phyloP scores from a whole-genome alignment of 441 rosid species.

The Omphalea diandra region DNA sequence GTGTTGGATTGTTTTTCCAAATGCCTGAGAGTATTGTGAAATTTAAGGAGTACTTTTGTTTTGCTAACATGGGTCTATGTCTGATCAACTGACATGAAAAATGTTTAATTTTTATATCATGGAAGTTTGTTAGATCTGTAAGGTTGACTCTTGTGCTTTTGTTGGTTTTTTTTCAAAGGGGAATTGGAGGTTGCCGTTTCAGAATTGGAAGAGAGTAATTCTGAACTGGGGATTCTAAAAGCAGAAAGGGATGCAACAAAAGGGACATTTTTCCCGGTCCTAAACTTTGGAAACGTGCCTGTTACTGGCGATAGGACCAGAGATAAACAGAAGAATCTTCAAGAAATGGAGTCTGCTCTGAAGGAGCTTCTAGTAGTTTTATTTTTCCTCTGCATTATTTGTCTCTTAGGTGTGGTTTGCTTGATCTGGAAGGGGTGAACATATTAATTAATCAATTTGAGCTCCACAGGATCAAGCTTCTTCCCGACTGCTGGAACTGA shows the following conservation, averaged over 20 bases:
- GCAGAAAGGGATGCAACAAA: slow-evolving; percentile 85
- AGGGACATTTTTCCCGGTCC: slow-evolving; percentile 76
- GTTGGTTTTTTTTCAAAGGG: slow-evolving; percentile 49
- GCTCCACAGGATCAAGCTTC: slow-evolving; percentile 70
- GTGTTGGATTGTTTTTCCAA: neutral
- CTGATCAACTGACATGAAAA: neutral
- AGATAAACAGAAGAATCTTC: slow-evolving; percentile 74
- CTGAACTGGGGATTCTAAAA: slow-evolving; percentile 65
- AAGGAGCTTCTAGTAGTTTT: slow-evolving; percentile 65
- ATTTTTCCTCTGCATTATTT: slow-evolving; percentile 24
- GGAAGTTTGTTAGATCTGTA: slow-evolving; percentile 6
- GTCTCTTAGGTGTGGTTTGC: slow-evolving; percentile 24
- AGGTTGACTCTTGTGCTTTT: slow-evolving; percentile 19
- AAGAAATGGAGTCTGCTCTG: slow-evolving; percentile 72
- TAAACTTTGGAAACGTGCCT: slow-evolving; percentile 65
- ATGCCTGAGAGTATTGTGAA: neutral
- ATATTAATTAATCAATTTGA: slow-evolving; percentile 30
- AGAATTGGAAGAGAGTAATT: slow-evolving; percentile 69
- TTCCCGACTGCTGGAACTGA: slow-evolving; percentile 62
- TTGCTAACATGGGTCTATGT: neutral
- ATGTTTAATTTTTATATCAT: neutral
- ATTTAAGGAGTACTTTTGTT: neutral
- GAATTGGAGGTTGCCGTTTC: slow-evolving; percentile 64
- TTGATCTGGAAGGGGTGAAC: slow-evolving; percentile 20
- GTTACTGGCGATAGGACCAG: slow-evolving; percentile 54